Percentiles rank a stretch among this genome's conserved stretches.
phyloP scores from a whole-genome alignment of 371 early-diverging fungal species.

The Rhizopus sp. region DNA sequence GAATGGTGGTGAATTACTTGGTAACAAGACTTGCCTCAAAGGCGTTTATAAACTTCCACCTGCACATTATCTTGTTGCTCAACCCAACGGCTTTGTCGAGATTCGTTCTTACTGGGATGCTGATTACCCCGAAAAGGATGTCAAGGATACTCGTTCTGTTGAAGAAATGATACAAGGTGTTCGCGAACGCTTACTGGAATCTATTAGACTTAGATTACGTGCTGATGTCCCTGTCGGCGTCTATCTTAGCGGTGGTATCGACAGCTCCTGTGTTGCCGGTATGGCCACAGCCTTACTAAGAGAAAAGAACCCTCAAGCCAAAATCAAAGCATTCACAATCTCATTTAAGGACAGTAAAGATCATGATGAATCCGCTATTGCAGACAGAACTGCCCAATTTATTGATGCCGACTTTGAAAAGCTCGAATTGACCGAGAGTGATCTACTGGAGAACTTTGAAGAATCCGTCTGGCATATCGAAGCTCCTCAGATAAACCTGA shows the following conservation, averaged over 20 bases:
- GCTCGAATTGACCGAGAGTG: slow-evolving; percentile 10
- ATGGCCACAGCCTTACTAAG: slow-evolving; percentile 19
- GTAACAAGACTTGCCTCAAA: slow-evolving; percentile 24
- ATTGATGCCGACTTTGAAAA: slow-evolving; percentile 22
- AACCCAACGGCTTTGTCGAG: slow-evolving; percentile 15
- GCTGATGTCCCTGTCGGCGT: slow-evolving; percentile 29
- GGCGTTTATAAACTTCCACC: slow-evolving; percentile 28
- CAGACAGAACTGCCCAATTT: slow-evolving; percentile 24
- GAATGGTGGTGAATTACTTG: slow-evolving; percentile 12
- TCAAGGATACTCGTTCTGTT: slow-evolving; percentile 21
- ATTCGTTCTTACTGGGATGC: slow-evolving; percentile 27
- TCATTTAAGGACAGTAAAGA: slow-evolving; percentile 17
- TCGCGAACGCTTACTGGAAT: slow-evolving; percentile 23
- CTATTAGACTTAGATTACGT: slow-evolving; percentile 21
- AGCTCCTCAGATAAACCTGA: slow-evolving; percentile 16
- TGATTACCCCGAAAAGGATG: slow-evolving; percentile 25
- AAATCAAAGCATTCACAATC: slow-evolving; percentile 20
- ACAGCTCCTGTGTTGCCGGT: slow-evolving; percentile 24
- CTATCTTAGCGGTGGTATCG: slow-evolving; percentile 29
- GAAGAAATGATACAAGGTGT: slow-evolving; percentile 32
- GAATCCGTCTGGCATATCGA: slow-evolving; percentile 28
- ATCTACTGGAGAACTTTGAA: slow-evolving; percentile 11
- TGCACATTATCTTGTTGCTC: slow-evolving; percentile 19
- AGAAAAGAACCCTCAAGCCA: slow-evolving; percentile 23
- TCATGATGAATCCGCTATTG: slow-evolving; percentile 24